phyloP scores from a whole-genome alignment of 352 stramenopile genomes.

The Peronospora belbahrii region DNA sequence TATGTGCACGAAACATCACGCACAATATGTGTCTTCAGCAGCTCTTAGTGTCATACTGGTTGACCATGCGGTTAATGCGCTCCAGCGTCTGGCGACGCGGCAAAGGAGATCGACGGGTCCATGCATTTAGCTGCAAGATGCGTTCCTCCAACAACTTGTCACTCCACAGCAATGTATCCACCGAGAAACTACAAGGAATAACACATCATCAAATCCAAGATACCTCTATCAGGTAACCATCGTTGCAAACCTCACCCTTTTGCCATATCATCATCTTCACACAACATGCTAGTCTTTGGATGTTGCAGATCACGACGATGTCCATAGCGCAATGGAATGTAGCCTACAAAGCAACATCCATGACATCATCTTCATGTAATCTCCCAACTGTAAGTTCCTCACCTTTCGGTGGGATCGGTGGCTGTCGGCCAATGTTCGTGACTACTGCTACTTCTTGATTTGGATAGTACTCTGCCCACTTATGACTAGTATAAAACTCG shows the following conservation, averaged over 20 bases:
- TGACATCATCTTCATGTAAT: too few relatives aligned
- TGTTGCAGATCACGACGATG: conserved; percentile 21
- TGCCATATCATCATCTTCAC: conserved; percentile 20
- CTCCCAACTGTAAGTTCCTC: too few relatives aligned
- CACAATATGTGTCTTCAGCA: conserved; percentile 5
- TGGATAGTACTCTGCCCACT: conserved; percentile 52
- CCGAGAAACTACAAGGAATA: conserved; percentile 38
- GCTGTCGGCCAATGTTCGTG: conserved; percentile 41
- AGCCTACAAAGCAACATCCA: conserved; percentile 29
- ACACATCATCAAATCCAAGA: background rate
- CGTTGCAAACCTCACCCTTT: conserved; percentile 25
- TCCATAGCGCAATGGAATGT: conserved; percentile 50
- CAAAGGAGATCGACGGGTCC: conserved; percentile 45
- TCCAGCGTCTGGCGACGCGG: conserved; percentile 54
- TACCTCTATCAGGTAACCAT: background rate
- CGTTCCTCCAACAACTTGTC: conserved; percentile 58
- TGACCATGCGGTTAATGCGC: conserved; percentile 63
- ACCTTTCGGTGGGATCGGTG: conserved; percentile 51
- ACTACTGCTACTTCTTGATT: conserved; percentile 49
- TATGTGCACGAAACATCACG: background rate
- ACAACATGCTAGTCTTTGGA: background rate
- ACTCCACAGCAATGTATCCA: conserved; percentile 65
- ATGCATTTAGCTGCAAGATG: conserved; percentile 53
- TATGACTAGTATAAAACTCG: conserved; percentile 33
- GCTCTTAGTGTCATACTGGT: conserved; percentile 38